A percentile compares a stretch with the other conserved stretches of the same genome.
phyloP scores from a whole-genome alignment of 148 eudicot genomes.

The Spergularia bocconei region DNA sequence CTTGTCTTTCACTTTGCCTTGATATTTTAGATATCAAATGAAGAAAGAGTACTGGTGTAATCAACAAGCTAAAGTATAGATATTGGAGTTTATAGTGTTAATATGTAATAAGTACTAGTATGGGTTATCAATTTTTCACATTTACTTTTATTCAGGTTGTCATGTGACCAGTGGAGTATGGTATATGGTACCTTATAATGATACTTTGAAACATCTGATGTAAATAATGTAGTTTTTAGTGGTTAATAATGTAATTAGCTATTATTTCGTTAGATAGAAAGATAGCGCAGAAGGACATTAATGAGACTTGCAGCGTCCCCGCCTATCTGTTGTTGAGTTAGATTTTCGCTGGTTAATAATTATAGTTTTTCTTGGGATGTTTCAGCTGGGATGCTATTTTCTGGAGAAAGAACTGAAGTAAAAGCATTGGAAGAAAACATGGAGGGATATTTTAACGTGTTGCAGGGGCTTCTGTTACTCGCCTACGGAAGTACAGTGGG shows the following conservation, averaged over 20 bases:
- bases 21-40: not conserved
- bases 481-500: slow-evolving; percentile 72
- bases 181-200: not conserved
- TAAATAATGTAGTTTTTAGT: not conserved
- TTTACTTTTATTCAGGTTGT: not conserved
- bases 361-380: slow-evolving; percentile 2
- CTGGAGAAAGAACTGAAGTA: slow-evolving; percentile 59
- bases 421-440: slow-evolving; percentile 82
- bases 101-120: not conserved
- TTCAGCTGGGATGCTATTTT: slow-evolving; percentile 89
- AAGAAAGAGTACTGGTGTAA: not conserved
- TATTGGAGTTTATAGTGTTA: not conserved
- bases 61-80: not conserved
- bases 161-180: not conserved
- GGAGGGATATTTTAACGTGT: slow-evolving; percentile 67
- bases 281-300: not conserved
- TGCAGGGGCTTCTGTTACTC: slow-evolving; percentile 80
- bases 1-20: not conserved
- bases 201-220: not conserved
- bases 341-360: slow-evolving; percentile 7
- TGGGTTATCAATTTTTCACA: not conserved
- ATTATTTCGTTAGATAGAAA: not conserved
- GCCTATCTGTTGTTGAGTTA: not conserved
- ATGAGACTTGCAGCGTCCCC: not conserved
- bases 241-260: not conserved